Percentiles rank a stretch among this genome's conserved stretches.
These are phyloP conservation scores for Daldinia concentrica DNA, from an alignment of 495 filamentous ascomycete genomes.

Conservation along the genomic window DNA sequence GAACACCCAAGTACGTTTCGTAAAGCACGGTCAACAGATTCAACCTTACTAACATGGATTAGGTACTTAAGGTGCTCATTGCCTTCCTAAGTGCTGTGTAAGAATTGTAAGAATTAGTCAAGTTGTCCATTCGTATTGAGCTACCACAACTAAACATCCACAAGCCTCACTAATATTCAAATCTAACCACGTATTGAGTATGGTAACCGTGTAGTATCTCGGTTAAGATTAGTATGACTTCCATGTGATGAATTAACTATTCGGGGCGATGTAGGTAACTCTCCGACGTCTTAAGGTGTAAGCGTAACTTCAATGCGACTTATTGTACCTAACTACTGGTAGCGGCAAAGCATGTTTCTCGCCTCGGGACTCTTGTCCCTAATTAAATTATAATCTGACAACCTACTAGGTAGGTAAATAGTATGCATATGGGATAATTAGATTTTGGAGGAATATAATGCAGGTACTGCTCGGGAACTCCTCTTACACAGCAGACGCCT, in stretches of 20 bases:
- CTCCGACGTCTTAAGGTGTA: background rate
- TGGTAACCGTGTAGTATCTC: background rate
- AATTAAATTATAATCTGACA: background rate
- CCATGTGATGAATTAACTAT: slow-evolving; percentile 1
- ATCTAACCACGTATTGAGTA: background rate
- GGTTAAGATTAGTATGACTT: background rate
- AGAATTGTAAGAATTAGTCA: no score
- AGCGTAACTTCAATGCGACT: background rate
- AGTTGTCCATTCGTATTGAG: no score
- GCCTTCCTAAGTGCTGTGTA: background rate
- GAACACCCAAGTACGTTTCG: background rate
- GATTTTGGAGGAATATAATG: background rate
- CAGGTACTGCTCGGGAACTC: background rate
- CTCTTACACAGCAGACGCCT: background rate
- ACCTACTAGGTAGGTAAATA: background rate
- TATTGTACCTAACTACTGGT: no score
- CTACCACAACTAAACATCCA: background rate
- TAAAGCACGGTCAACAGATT: slow-evolving; percentile 13
- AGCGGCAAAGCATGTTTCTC: slow-evolving; percentile 8
- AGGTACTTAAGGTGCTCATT: background rate
- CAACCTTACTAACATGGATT: slow-evolving; percentile 15
- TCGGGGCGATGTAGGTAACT: background rate
- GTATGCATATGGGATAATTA: background rate
- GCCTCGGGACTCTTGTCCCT: background rate
- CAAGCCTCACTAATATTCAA: background rate